Conservation (phyloP, 2,329 filamentous ascomycete species). For the Neopestalotiopsis sp. region DNA sequence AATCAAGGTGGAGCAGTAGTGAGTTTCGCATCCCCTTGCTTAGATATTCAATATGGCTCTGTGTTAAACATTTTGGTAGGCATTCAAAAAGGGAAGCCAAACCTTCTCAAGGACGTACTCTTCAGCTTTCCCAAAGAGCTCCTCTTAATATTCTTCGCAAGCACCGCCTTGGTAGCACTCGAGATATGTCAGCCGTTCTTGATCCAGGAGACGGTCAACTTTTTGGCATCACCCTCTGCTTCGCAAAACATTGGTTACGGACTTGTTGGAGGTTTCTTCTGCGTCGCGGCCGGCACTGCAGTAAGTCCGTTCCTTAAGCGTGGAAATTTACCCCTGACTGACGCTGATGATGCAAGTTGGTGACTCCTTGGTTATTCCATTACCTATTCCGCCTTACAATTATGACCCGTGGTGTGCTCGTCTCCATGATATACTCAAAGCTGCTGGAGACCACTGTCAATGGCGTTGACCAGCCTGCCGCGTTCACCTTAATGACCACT, state of each 20-base stretch:
- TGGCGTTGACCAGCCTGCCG: background rate
- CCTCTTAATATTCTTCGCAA: conserved; percentile 3
- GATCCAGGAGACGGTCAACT: conserved; percentile 8
- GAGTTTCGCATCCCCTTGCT: background rate
- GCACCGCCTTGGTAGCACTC: background rate
- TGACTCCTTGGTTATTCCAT: conserved; percentile 15
- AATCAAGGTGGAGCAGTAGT: conserved; percentile 9
- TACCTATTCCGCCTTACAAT: conserved; percentile 14
- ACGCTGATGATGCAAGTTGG: conserved; percentile 6
- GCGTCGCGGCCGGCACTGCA: conserved; percentile 1
- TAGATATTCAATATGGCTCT: too few relatives aligned
- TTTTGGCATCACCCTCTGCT: conserved; percentile 10
- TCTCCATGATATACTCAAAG: conserved; percentile 17
- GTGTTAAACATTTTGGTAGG: background rate
- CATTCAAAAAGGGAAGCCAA: background rate
- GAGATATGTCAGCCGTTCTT: conserved; percentile 12
- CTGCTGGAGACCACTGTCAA: conserved; percentile 8
- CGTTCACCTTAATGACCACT: conserved; percentile 15
- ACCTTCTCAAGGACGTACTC: background rate
- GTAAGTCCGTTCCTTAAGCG: conserved; percentile 8
- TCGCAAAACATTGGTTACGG: conserved; percentile 17
- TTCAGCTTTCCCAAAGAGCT: conserved; percentile 13
- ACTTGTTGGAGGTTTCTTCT: conserved; percentile 17
- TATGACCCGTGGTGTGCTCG: conserved; percentile 11
- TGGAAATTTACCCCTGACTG: background rate